Evolutionary conservation across 345 rosid species (phyloP), one percentile per base, ranked within the genome.

Genomic region (Dipteronia dyeriana): DNA sequence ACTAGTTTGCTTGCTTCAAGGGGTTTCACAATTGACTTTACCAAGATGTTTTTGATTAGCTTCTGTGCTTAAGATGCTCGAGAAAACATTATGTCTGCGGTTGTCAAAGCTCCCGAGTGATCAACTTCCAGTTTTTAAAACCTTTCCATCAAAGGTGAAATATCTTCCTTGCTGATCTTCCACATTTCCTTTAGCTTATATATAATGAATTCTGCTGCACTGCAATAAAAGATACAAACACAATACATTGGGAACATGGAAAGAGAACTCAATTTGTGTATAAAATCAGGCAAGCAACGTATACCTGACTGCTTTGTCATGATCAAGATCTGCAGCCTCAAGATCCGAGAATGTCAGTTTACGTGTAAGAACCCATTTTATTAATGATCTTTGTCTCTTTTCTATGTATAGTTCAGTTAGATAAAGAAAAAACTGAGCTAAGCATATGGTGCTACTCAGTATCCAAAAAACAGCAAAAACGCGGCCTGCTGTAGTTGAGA

Each of bases 381-480:
- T 78, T 0, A 86, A 34, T 23, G 57, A 75, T 59, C 66, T 75
- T 47, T 82, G 86, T 85, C 85, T 81, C 17, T 34, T 68, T 34
- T 82, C 86, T 7, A 86, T 77, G 71, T 60, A 76, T 16, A 87
- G 38, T 71, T 88, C 92, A 16, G 92, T 86, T 1, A 88, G 73
- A 80, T 86, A 86, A 23, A 88, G 86, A 71, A 86, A 88, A 71
- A 86, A 82, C 79, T 86, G 90, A 76, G 86, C 90, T 56, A 88
- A 71, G 71, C 90, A 88, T 71, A 79, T 64, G 45, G 90, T 86
- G 41, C 91, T 82, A 68, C 83, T 83, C 75, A 88, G 66, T 60
- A 90, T 87, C 94, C 94, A 88, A 45, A 90, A 79, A 10, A 84
- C 74, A 6, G 89, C 89, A 25, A 90, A 90, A 31, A 81, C 17